Conservation (phyloP, 495 filamentous ascomycete species). For the Penicillium atrosanguineum region DNA sequence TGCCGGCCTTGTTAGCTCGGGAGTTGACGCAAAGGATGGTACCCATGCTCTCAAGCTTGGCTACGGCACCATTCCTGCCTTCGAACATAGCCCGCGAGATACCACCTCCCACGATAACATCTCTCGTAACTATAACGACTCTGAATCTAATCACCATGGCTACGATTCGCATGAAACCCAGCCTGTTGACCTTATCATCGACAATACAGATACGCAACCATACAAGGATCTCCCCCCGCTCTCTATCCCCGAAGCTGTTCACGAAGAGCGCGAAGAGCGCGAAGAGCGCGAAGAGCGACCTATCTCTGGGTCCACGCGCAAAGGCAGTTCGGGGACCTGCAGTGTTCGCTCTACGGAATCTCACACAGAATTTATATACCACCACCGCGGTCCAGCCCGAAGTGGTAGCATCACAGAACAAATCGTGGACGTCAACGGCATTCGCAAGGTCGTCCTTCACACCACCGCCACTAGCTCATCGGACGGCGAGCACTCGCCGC, state of each 20-base stretch:
- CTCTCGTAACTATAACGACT: neutral
- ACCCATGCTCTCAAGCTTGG: slow-evolving; percentile 62
- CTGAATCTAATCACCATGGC: neutral
- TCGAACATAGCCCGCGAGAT: neutral
- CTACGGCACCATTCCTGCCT: slow-evolving; percentile 57
- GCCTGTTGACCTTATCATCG: slow-evolving; percentile 16
- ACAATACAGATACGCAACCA: slow-evolving; percentile 22
- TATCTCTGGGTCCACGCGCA: slow-evolving; percentile 15
- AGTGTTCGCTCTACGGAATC: slow-evolving; percentile 44
- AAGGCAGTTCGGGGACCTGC: slow-evolving; percentile 24
- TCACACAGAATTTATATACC: slow-evolving; percentile 32
- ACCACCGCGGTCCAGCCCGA: slow-evolving; percentile 55
- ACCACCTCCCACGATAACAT: neutral
- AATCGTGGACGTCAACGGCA: slow-evolving; percentile 73
- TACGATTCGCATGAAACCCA: neutral
- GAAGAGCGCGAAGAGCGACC: slow-evolving; percentile 37
- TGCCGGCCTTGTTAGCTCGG: slow-evolving; percentile 49
- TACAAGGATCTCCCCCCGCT: slow-evolving; percentile 29
- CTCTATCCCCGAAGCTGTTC: slow-evolving; percentile 37
- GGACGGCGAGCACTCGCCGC: slow-evolving; percentile 24
- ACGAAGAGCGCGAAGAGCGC: slow-evolving; percentile 37
- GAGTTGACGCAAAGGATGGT: slow-evolving; percentile 63
- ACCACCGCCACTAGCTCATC: slow-evolving; percentile 57
- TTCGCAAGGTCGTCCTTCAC: slow-evolving; percentile 83
- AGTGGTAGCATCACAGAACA: slow-evolving; percentile 91